Evolutionary conservation across 352 stramenopile genomes (phyloP), one percentile per base, ranked within the genome.

Genomic region (Phytophthora podocarpi): DNA sequence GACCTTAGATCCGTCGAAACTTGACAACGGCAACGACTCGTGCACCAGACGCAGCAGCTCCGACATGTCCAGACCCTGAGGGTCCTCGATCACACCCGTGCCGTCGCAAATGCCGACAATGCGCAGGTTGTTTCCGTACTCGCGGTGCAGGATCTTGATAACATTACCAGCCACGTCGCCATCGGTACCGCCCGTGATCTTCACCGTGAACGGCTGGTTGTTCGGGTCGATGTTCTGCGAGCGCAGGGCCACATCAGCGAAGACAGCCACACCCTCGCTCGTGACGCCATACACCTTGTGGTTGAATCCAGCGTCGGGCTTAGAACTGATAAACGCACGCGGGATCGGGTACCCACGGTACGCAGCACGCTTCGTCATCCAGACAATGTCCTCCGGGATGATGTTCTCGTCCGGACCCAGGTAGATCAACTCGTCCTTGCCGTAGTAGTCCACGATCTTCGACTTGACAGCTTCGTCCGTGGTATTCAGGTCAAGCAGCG

Each of bases 81-180:
- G 96, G 77, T 99, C 96, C 83, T 99, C 96, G 0, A 97, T 82
- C 59, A 97, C 96, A 21, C 94, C 96, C 15, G 89, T 96, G 51
- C 89, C 93, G 75, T 99, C 97, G 51, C 80, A 89, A 64, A 91
- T 91, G 26, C 82, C 80, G 5, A 97, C 94, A 35, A 99, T 87
- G n/a, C 93, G 95, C 37, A 99, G 74, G 53, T 97, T 97, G 69
- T 93, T 96, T 55, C 82, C 81, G 61, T 89, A 88, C 58, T 99
- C 96, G 23, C 97, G 87, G 74, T 95, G 67, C 45, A 99, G 68
- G 67, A 99, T 99, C 70, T 98, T 98, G 53, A 99, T 97, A 59
- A 98, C 96, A 68, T 99, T 99, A 27, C 96, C 97, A 39, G 92
- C 97, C 6, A 99, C 96, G 64, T 99, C 97, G 20, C 97, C 97